Evolutionary conservation across 257 asterid species (phyloP), one percentile per base, ranked within the genome.

Genomic region (Salvia splendens): DNA sequence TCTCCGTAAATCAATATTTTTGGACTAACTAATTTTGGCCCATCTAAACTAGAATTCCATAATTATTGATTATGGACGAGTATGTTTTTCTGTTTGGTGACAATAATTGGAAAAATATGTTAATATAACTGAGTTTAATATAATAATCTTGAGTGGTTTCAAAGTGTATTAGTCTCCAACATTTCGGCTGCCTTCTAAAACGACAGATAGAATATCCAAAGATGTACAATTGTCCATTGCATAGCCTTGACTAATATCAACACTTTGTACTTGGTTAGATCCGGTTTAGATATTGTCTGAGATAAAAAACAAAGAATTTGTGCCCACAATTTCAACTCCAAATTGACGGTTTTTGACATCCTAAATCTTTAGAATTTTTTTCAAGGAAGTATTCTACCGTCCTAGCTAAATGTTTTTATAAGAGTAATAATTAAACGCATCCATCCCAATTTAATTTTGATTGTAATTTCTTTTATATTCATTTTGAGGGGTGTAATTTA

Each of bases 251-350:
- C 33, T 24, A 30, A 6, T 24, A 20, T 71, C 75, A 41, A 71
- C 33, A 30, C 30, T 71, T 16, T 52, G 64, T 70, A 70, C 75
- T 51, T 70, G 12, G 41, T 58, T 65, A 48, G 61, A 71, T 63
- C 32, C 8, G 36, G 51, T 17, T 15, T 11, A 33, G 10, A 40
- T 40, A 40, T 40, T 49, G 35, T 10, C 40, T 38, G 4, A 43
- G 11, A 58, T 17, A 20, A 32, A 14, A 36, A 59, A 0, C 48
- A 5, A 32, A 9, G 28, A 53, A 42, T 0, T 48, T 40, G 45
- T 6, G 45, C 45, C 11, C 45, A 40, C 11, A 6, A 40, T 40
- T 40, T 40, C 45, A 40, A 9, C 59, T 20, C 15, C 9, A 20
- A 52, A 20, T 52, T 52, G 36, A 11, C 35, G 8, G 8, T 52